Base-by-base conservation (phyloP, 306 rosid genomes). In the Gillenia trifoliata region DNA sequence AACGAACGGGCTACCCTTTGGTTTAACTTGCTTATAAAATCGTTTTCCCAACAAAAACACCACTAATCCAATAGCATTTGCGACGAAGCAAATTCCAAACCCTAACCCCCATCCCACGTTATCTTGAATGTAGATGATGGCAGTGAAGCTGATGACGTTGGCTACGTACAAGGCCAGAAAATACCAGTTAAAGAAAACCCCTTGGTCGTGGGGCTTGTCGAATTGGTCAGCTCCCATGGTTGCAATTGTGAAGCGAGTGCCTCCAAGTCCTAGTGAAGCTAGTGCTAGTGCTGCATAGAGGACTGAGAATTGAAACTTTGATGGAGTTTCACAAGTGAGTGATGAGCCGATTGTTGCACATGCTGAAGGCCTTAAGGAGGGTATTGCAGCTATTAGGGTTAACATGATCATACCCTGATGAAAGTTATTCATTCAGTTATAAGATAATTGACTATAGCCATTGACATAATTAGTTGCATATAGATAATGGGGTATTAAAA, bases 31-130 rank as follows among this genome's bases (percentile, higher is more conserved):
- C 52, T 68, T 80, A 30, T 85, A 85, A 23, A 79, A 79, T 4
- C 66, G 75, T 16, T 57, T 85, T 26, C 86, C 88, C 34, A 81
- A 23, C 41, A 79, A 17, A 72, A 85, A 73, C 31, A 72, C 12
- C 31, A 31, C 62, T 22, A 79, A 13, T 8, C 73, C 72, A 22
- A 78, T 1, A 16, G 23, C 62, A 30, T 71, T 73, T 4, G 71
- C 26, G 0, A 63, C 45, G 30, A 67, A 34, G 29, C 84, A 67
- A 15, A 85, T 56, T 20, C 82, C 86, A 16, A 72, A 85, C 31
- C 88, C 88, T 55, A 77, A 50, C 3, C 84, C 82, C 84, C 86
- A 81, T 2, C 88, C 80, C n/a, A 85, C 69, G 15, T 81, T 85
- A 8, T 81, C 84, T 63, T 85, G 61, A 11, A 76, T 13, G 41